phyloP scores from a whole-genome alignment of 2,329 filamentous ascomycete species.

The Delphinella strobiligena region DNA sequence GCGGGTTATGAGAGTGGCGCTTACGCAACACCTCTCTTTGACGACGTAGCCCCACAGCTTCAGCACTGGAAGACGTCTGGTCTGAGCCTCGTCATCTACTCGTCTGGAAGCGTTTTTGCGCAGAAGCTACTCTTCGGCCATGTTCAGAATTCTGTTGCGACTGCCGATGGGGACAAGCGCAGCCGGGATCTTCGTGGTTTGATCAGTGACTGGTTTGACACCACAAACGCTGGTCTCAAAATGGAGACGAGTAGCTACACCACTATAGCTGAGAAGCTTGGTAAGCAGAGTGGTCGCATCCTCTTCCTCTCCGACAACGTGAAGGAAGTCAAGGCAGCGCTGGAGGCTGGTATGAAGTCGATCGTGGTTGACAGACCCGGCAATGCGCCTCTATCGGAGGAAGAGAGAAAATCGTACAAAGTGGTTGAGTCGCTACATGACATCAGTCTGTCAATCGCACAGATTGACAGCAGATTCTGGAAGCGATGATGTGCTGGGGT shows the following conservation, averaged over 20 bases:
- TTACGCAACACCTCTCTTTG: conserved; percentile 61
- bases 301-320: conserved; percentile 77
- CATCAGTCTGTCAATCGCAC: conserved; percentile 10
- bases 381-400: conserved; percentile 50
- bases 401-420: conserved; percentile 25
- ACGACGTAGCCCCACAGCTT: conserved; percentile 57
- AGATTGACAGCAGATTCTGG: conserved; percentile 7
- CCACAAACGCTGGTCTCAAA: conserved; percentile 68
- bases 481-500: conserved; percentile 5
- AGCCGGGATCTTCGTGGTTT: conserved; percentile 46
- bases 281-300: conserved; percentile 41
- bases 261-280: conserved; percentile 44
- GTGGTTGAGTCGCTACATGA: conserved; percentile 14
- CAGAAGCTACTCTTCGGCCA: conserved; percentile 71
- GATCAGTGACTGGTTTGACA: conserved; percentile 64
- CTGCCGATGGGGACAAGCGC: conserved; percentile 30
- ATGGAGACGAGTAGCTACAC: conserved; percentile 54
- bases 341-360: conserved; percentile 28
- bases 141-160: conserved; percentile 17
- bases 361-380: conserved; percentile 49
- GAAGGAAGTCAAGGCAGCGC: conserved; percentile 38
- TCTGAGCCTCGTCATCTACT: conserved; percentile 60
- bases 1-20: conserved; percentile 59
- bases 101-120: conserved; percentile 66
- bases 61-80: conserved; percentile 45